Conservation (phyloP, 208 protist species). For the Leishmania amazonensis region DNA sequence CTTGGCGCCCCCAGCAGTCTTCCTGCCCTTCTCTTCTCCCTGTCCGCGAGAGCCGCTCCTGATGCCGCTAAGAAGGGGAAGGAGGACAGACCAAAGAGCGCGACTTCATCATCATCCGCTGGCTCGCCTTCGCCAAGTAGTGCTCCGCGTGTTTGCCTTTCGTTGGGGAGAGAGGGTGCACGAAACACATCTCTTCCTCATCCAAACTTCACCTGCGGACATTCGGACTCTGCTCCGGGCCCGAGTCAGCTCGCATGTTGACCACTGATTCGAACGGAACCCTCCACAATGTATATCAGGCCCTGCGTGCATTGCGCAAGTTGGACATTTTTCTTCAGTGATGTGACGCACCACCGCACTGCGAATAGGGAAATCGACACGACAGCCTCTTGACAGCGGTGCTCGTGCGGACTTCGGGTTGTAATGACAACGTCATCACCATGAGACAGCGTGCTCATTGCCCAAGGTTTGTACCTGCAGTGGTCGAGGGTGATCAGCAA, state of each 20-base stretch:
- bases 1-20: not conserved
- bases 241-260: not conserved
- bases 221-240: not conserved
- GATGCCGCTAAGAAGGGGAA: not conserved
- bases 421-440: slow-evolving; percentile 36
- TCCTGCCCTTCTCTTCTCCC: not conserved
- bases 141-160: not conserved
- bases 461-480: not conserved
- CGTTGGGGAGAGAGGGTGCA: not conserved
- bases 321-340: slow-evolving; percentile 8
- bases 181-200: not conserved
- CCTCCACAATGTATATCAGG: slow-evolving; percentile 7
- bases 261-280: not conserved
- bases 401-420: not conserved
- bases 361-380: slow-evolving; percentile 33
- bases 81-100: not conserved
- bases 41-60: not conserved
- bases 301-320: slow-evolving; percentile 19
- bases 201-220: not conserved
- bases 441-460: slow-evolving; percentile 11
- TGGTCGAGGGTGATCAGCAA: not conserved
- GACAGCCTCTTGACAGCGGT: not conserved
- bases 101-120: not conserved
- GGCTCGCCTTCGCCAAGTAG: not conserved
- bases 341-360: slow-evolving; percentile 33